Base-by-base conservation (phyloP, 495 filamentous ascomycete species). In the Pseudomonodictys pantanalensis region DNA sequence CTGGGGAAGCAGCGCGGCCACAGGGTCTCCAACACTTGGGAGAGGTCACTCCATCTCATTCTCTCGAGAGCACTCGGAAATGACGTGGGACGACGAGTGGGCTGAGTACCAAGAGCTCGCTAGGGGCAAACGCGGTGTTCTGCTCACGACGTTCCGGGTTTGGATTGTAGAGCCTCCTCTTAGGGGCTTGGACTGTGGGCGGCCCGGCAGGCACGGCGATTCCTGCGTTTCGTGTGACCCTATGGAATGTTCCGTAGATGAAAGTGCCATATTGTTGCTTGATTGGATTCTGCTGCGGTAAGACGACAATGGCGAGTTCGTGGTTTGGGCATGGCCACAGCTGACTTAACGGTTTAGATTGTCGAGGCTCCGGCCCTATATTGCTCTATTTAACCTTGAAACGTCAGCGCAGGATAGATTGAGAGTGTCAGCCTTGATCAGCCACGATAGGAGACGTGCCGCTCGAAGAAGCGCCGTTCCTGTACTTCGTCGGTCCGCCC, bases 331-430 rank as follows among this genome's bases (percentile, higher is more conserved):
- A 58, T 46, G 35, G 52, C 46, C 38, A 53, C 53, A 38, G 35
- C 30, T n/a, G 23, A 20, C 20, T 44, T 1, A 30, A 18, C 7
- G 26, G 17, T 35, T 50, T 58, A 56, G 46, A 63, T 63, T 63
- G 53, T 18, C n/a, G 48, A 45, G 30, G 42, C 23, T 45, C 30
- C 33, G 35, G 53, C 58, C 46, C 57, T 53, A 46, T 47, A 46
- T 10, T 41, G 1, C n/a, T 5, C 10, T 6, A 57, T 63, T 63
- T 63, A 63, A 39, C 60, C 60, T 58, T 42, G 44, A 47, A 42
- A 57, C 26, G 53, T 57, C 52, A 51, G 60, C 39, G 47, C 46
- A 26, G 42, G 25, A 52, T 63, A 52, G 23, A 63, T 58, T 41
- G 46, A 53, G 29, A 43, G 2, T n/a, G 33, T 56, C 53, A 55